A percentile compares a stretch with the other conserved stretches of the same genome.
Evolutionary conservation across 768 basidiomycete genomes (phyloP).

Genomic region (Neoboletus magnificus): DNA sequence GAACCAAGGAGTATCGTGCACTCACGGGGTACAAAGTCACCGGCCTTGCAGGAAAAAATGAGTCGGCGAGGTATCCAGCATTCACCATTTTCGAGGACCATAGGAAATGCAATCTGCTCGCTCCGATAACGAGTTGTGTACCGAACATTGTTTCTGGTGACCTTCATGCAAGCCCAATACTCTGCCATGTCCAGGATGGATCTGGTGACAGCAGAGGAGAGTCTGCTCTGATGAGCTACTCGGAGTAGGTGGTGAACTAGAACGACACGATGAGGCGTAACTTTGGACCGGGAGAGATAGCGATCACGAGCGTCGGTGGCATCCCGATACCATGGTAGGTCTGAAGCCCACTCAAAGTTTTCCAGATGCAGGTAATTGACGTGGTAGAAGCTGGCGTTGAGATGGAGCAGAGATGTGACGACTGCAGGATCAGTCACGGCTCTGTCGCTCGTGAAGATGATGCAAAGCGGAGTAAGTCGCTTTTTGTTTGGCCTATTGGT

Average conservation of each 20-base stretch:
- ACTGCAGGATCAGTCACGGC: background rate
- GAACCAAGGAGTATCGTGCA: background rate
- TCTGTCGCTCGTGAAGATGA: background rate
- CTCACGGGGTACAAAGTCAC: background rate
- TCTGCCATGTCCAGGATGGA: background rate
- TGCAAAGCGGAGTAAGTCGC: background rate
- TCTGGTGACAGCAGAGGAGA: background rate
- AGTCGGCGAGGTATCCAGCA: background rate
- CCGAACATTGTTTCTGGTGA: background rate
- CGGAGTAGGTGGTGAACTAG: background rate
- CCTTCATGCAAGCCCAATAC: background rate
- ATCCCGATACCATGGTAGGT: background rate
- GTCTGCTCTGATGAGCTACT: background rate
- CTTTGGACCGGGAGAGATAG: background rate
- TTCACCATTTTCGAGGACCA: background rate
- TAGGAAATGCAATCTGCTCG: background rate
- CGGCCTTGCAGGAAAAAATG: background rate
- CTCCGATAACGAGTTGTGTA: background rate
- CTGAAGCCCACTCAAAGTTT: background rate
- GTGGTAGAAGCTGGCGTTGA: background rate
- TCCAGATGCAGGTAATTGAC: background rate
- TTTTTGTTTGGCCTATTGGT: background rate
- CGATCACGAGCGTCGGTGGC: background rate
- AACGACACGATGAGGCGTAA: background rate
- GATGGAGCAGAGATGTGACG: background rate